Evolutionary conservation across 345 rosid species (phyloP).

Genomic region (Corchorus capsularis): DNA sequence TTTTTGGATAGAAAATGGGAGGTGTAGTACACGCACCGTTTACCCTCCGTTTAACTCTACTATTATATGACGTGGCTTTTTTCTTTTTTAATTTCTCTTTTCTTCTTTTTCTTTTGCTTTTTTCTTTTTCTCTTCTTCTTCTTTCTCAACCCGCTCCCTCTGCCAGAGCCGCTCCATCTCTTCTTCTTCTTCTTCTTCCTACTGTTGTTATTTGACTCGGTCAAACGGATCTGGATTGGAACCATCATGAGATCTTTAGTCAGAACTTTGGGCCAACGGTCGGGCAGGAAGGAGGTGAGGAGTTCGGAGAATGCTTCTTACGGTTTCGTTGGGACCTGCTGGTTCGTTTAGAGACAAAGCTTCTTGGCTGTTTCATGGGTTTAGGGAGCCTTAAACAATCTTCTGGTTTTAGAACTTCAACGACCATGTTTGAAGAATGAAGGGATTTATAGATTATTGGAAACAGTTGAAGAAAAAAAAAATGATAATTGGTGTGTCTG

Average conservation of each 20-base stretch:
- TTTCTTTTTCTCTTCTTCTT: too few species aligned
- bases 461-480: too few species aligned
- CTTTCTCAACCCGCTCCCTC: too few species aligned
- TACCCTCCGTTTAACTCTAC: too few species aligned
- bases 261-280: background rate
- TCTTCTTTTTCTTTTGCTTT: too few species aligned
- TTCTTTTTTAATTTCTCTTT: too few species aligned
- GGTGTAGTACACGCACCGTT: too few species aligned
- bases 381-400: slow-evolving; percentile 45
- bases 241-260: slow-evolving; percentile 28
- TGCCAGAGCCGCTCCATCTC: too few species aligned
- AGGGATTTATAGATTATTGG: background rate
- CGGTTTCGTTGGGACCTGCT: slow-evolving; percentile 42
- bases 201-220: slow-evolving; percentile 24
- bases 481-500: too few species aligned
- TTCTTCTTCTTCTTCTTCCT: too few species aligned
- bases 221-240: slow-evolving; percentile 32
- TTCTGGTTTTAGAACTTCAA: slow-evolving; percentile 59
- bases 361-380: slow-evolving; percentile 33
- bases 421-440: slow-evolving; percentile 47
- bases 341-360: slow-evolving; percentile 24
- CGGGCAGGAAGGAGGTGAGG: slow-evolving; percentile 25
- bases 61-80: too few species aligned
- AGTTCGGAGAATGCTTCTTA: slow-evolving; percentile 32
- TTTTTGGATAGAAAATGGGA: too few species aligned